Percentiles rank a stretch among this genome's conserved stretches.
Conservation (phyloP, 257 asterid genomes). For the Ballota nigra region DNA sequence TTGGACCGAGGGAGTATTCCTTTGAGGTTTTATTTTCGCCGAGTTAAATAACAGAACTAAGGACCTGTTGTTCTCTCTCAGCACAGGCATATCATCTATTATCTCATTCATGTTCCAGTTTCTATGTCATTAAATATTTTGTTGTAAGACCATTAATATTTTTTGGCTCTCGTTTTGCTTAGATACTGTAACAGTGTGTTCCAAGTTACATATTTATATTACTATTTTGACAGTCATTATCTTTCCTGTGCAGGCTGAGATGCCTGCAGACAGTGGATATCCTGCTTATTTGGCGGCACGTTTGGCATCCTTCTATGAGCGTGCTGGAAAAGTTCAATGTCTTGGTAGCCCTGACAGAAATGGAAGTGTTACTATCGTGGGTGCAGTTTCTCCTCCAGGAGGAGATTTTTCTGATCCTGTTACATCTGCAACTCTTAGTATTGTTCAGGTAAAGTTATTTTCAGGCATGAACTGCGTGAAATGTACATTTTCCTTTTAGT, state of each 20-base stretch:
- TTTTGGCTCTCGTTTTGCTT: background rate
- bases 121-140: background rate
- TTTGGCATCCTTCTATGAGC: conserved; percentile 98
- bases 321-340: conserved; percentile 99
- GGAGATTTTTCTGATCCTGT: conserved; percentile 99
- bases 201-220: background rate
- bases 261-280: conserved; percentile 99
- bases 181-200: conserved; percentile 12
- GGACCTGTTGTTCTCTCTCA: background rate
- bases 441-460: conserved; percentile 72
- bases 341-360: conserved; percentile 99
- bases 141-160: background rate
- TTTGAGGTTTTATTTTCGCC: background rate
- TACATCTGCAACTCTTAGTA: conserved; percentile 98
- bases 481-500: conserved; percentile 10
- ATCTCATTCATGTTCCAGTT: background rate
- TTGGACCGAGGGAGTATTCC: background rate
- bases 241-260: conserved; percentile 69
- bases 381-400: conserved; percentile 99
- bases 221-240: conserved; percentile 16
- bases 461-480: conserved; percentile 11
- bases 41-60: background rate
- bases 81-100: background rate
- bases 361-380: conserved; percentile 98
- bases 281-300: conserved; percentile 99